Percentiles rank a stretch among this genome's conserved stretches.
These are phyloP conservation scores for Yamadazyma dendronema DNA, from an alignment of 1,139 yeast species.

Conservation along the genomic window DNA sequence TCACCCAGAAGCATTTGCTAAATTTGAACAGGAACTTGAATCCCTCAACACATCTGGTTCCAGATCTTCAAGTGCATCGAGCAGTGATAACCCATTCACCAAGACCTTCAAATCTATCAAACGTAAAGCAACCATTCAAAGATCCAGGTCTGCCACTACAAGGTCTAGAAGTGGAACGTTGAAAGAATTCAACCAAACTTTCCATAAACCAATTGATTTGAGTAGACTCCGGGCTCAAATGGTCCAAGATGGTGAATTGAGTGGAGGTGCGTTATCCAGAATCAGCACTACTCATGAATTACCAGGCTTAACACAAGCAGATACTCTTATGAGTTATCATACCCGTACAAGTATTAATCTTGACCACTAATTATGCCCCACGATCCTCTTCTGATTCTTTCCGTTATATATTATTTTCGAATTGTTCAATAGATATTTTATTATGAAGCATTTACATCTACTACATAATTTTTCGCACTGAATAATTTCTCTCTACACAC, in stretches of 20 bases:
- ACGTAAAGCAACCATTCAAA: conserved; percentile 28
- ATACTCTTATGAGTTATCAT: conserved; percentile 45
- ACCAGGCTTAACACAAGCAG: conserved; percentile 53
- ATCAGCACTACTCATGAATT: conserved; percentile 47
- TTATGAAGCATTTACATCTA: too few species aligned
- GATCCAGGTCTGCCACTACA: conserved; percentile 23
- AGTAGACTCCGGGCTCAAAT: conserved; percentile 41
- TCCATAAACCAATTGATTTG: conserved; percentile 35
- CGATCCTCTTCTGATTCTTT: neutral
- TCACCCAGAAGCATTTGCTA: conserved; percentile 36
- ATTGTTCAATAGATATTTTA: too few species aligned
- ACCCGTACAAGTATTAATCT: conserved; percentile 39
- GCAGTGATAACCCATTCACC: conserved; percentile 22
- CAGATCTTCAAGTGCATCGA: conserved; percentile 14
- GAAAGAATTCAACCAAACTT: conserved; percentile 25
- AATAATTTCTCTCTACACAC: neutral
- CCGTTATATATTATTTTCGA: neutral
- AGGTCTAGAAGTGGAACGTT: conserved; percentile 28
- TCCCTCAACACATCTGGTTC: conserved; percentile 1
- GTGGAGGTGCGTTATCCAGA: conserved; percentile 38
- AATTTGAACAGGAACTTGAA: conserved; percentile 26
- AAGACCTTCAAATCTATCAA: conserved; percentile 38
- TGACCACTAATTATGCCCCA: conserved; percentile 13
- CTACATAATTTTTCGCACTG: too few species aligned
- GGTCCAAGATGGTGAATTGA: conserved; percentile 40